These are phyloP conservation scores for Adansonia gregorii DNA, from an alignment of 441 rosid genomes.

Conservation along the genomic window DNA sequence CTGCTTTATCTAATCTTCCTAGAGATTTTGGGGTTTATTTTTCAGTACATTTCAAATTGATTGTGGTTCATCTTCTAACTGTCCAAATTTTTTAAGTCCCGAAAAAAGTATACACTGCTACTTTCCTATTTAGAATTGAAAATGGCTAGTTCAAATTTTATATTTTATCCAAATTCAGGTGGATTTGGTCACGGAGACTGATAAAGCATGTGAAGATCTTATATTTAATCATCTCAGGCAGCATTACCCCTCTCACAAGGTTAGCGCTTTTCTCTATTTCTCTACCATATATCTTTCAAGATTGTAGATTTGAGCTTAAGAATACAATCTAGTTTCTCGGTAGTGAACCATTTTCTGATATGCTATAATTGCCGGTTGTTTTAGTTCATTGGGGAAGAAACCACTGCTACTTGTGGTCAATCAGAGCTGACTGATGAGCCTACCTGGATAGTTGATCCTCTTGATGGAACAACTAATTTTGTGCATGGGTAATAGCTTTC, in stretches of 20 bases:
- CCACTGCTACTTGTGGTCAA: slow-evolving; percentile 79
- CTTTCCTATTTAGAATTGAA: background rate
- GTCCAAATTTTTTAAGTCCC: background rate
- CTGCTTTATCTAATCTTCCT: background rate
- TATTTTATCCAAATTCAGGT: slow-evolving; percentile 51
- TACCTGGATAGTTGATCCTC: slow-evolving; percentile 99
- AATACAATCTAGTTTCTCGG: background rate
- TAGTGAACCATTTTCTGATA: background rate
- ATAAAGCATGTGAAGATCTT: slow-evolving; percentile 92
- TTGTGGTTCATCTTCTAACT: background rate
- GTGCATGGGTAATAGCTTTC: slow-evolving; percentile 75
- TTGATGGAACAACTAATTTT: slow-evolving; percentile 97
- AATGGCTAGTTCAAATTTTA: background rate
- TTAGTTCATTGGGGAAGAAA: slow-evolving; percentile 98
- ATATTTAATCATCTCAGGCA: slow-evolving; percentile 78
- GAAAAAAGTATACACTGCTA: background rate
- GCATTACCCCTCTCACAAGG: slow-evolving; percentile 76
- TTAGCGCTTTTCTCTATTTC: slow-evolving; percentile 30
- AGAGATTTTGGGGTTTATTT: background rate
- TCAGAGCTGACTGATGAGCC: slow-evolving; percentile 88
- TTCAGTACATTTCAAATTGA: background rate
- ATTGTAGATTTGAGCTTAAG: background rate
- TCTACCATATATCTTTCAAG: background rate
- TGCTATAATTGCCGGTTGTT: slow-evolving; percentile 15
- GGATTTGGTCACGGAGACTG: slow-evolving; percentile 96